Conservation (phyloP, 2,329 filamentous ascomycete genomes). For the Ceratocystis destructans region DNA sequence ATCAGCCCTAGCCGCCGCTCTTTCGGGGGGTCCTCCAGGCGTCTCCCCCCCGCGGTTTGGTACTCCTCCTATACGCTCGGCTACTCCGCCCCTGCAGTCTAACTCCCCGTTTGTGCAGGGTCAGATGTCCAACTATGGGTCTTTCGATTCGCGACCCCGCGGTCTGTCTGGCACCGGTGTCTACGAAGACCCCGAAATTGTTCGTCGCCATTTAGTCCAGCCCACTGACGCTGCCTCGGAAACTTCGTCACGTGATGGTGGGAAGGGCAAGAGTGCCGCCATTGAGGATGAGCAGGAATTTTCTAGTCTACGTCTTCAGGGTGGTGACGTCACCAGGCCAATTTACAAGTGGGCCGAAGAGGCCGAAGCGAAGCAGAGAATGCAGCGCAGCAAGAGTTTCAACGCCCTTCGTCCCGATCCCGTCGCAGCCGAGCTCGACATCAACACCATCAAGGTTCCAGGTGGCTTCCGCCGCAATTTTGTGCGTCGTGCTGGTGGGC, state of each 20-base stretch:
- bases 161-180: slow-evolving; percentile 37
- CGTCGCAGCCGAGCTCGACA: slow-evolving; percentile 68
- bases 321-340: slow-evolving; percentile 83
- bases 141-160: slow-evolving; percentile 58
- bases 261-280: slow-evolving; percentile 41
- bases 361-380: slow-evolving; percentile 54
- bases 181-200: slow-evolving; percentile 80
- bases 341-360: slow-evolving; percentile 97
- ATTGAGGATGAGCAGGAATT: slow-evolving; percentile 61
- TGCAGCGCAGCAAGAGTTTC: slow-evolving; percentile 79
- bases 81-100: slow-evolving; percentile 41
- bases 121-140: slow-evolving; percentile 56
- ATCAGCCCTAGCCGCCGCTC: slow-evolving; percentile 77
- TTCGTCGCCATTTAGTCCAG: slow-evolving; percentile 76
- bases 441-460: slow-evolving; percentile 80
- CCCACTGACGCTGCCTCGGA: slow-evolving; percentile 41
- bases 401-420: slow-evolving; percentile 62
- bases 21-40: slow-evolving; percentile 55
- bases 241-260: slow-evolving; percentile 32
- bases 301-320: slow-evolving; percentile 82
- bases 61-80: slow-evolving; percentile 45
- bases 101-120: slow-evolving; percentile 23
- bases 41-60: slow-evolving; percentile 57
- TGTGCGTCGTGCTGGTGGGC: slow-evolving; percentile 48
- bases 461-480: slow-evolving; percentile 90